phyloP scores from a whole-genome alignment of 805 yeast species.

The Kuraishia capsulata region DNA sequence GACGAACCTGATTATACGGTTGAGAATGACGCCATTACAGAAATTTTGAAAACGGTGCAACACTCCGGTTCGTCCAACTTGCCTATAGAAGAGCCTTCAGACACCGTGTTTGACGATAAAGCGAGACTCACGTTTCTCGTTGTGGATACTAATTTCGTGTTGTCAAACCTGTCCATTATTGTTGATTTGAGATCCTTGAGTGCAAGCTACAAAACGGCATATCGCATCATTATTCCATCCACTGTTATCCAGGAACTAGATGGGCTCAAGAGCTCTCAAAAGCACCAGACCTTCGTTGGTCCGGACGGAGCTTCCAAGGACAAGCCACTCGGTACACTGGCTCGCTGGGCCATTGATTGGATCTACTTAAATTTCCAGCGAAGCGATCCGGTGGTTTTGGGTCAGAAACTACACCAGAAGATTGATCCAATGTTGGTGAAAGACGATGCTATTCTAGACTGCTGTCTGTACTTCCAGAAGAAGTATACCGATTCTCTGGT shows the following conservation, averaged over 20 bases:
- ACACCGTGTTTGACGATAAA: too few relatives aligned
- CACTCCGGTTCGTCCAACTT: neutral
- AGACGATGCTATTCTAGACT: conserved; percentile 83
- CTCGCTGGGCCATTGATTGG: conserved; percentile 76
- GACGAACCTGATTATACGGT: conserved; percentile 9
- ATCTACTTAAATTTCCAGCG: conserved; percentile 51
- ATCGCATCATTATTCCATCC: conserved; percentile 53
- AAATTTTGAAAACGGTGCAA: conserved; percentile 3
- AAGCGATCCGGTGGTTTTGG: conserved; percentile 40
- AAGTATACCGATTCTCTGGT: conserved; percentile 29
- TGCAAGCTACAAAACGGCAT: conserved; percentile 28
- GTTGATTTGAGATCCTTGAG: conserved; percentile 39
- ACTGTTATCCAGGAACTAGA: conserved; percentile 75
- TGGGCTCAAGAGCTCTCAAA: conserved; percentile 50
- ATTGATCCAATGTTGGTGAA: conserved; percentile 36
- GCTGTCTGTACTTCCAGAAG: conserved; percentile 57
- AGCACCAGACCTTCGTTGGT: conserved; percentile 1
- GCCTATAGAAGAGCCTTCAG: too few relatives aligned
- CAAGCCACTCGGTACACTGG: conserved; percentile 41
- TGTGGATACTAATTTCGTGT: conserved; percentile 75
- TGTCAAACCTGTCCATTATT: conserved; percentile 56
- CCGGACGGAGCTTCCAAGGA: conserved; percentile 11
- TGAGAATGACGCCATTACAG: conserved; percentile 10
- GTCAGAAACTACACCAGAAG: conserved; percentile 53
- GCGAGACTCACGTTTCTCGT: conserved; percentile 48